Conservation (phyloP, 768 basidiomycete species). For the Russula virescens region DNA sequence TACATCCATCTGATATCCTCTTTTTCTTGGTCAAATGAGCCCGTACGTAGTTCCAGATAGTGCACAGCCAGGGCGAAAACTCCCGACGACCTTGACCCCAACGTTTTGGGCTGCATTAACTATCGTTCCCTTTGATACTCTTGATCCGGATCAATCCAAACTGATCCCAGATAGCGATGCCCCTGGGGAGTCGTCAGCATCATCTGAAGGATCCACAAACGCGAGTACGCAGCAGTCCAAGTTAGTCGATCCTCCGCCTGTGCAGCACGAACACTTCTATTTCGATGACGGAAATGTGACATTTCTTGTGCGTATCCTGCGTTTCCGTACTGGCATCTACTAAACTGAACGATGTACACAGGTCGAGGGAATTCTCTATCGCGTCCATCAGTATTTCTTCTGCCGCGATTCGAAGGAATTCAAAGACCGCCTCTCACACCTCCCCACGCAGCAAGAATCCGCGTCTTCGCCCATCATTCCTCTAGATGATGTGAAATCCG, state of each 20-base stretch:
- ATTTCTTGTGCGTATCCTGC: slow-evolving; percentile 4
- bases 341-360: neutral
- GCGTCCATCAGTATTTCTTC: slow-evolving; percentile 21
- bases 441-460: neutral
- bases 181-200: neutral
- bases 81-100: neutral
- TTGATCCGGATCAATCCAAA: neutral
- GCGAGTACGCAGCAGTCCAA: neutral
- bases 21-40: neutral
- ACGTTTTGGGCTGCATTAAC: neutral
- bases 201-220: neutral
- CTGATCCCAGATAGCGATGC: neutral
- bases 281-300: slow-evolving; percentile 18
- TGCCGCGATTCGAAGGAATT: slow-evolving; percentile 12
- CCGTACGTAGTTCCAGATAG: neutral
- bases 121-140: slow-evolving; percentile 8
- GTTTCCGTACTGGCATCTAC: neutral
- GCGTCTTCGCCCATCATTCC: neutral
- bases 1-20: neutral
- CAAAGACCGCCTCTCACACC: neutral
- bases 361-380: slow-evolving; percentile 12
- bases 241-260: neutral
- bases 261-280: slow-evolving; percentile 6
- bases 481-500: slow-evolving; percentile 7
- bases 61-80: neutral